These are phyloP conservation scores for Solanum dulcamara DNA, from an alignment of 257 asterid genomes.

Conservation along the genomic window DNA sequence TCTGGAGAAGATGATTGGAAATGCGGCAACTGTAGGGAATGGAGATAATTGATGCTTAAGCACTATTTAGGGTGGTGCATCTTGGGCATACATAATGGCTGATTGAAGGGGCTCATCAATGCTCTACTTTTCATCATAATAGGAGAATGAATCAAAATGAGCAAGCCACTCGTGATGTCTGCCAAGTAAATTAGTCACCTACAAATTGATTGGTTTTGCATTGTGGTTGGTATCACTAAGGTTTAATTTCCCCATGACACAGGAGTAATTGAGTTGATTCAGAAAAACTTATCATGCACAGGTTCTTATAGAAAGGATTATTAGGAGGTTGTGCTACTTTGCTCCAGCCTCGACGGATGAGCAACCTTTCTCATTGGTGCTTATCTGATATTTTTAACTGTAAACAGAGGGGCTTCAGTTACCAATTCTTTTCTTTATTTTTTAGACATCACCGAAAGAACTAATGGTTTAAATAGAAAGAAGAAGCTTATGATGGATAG, in stretches of 20 bases:
- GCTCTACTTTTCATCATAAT: not conserved
- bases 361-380: not conserved
- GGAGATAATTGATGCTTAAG: conserved; percentile 23
- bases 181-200: not conserved
- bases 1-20: conserved; percentile 40
- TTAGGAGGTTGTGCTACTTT: not conserved
- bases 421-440: not conserved
- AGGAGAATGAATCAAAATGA: not conserved
- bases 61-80: not conserved
- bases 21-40: conserved; percentile 70
- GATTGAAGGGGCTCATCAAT: not conserved
- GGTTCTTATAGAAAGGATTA: not conserved
- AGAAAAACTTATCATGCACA: not conserved
- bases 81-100: not conserved
- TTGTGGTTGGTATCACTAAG: not conserved
- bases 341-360: not conserved
- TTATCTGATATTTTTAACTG: not conserved
- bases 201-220: not conserved
- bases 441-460: not conserved
- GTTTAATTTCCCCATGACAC: not conserved
- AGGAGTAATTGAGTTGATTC: not conserved
- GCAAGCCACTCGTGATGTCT: not conserved
- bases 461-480: not conserved
- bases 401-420: not conserved
- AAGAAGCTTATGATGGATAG: not conserved